These are phyloP conservation scores for Kuraishia molischiana DNA, from an alignment of 805 yeast genomes.

Conservation along the genomic window DNA sequence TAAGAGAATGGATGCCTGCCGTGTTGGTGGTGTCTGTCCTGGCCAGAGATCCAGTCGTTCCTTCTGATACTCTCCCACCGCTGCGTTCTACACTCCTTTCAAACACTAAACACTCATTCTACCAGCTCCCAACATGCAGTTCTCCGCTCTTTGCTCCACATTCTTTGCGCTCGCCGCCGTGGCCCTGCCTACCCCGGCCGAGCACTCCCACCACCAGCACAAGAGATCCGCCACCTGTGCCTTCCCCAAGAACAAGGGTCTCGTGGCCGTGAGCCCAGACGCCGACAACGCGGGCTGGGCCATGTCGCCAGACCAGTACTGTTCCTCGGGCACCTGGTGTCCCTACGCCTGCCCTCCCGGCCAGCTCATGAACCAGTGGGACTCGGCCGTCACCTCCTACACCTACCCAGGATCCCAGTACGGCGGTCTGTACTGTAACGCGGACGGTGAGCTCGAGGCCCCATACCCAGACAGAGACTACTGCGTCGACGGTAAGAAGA, in stretches of 20 bases:
- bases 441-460: conserved; percentile 55
- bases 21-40: no score
- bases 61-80: no score
- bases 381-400: conserved; percentile 61
- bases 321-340: conserved; percentile 73
- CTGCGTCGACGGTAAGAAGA: conserved; percentile 73
- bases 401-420: conserved; percentile 68
- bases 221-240: conserved; percentile 28
- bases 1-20: no score
- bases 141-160: neutral
- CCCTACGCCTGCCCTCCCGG: conserved; percentile 93
- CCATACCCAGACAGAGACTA: conserved; percentile 47
- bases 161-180: neutral
- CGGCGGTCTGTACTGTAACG: conserved; percentile 77
- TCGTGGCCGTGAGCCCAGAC: conserved; percentile 56
- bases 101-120: no score
- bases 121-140: neutral
- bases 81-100: no score
- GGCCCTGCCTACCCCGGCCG: conserved; percentile 1
- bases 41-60: no score
- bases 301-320: conserved; percentile 60
- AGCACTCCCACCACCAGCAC: conserved; percentile 3
- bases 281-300: conserved; percentile 81
- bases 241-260: conserved; percentile 59
- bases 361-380: conserved; percentile 84